Percentiles rank a stretch among this genome's conserved stretches.
Evolutionary conservation across 352 stramenopile species (phyloP).

Genomic region (Globisporangium acanthophoron): DNA sequence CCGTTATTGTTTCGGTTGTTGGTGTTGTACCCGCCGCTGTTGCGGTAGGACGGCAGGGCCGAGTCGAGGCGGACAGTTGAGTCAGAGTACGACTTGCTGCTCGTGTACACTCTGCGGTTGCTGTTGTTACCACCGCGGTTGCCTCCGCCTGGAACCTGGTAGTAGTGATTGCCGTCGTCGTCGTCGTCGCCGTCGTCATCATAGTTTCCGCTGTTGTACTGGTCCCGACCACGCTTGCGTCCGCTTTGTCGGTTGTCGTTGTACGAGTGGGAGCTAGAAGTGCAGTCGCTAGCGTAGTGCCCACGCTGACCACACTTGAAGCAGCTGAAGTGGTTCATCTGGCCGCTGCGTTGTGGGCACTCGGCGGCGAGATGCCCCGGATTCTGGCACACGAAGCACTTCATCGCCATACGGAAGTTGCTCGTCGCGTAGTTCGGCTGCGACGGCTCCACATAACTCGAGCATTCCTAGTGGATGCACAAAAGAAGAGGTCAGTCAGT

Average conservation of each 20-base stretch:
- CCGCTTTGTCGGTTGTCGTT: constrained; percentile 25
- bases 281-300: constrained; percentile 47
- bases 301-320: constrained; percentile 45
- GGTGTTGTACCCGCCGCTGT: constrained; percentile 3
- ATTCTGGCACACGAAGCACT: constrained; percentile 72
- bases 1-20: constrained; percentile 8
- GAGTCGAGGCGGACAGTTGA: constrained; percentile 11
- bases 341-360: constrained; percentile 46
- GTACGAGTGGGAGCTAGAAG: constrained; percentile 10
- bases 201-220: constrained; percentile 32
- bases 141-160: constrained; percentile 23
- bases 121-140: constrained; percentile 1
- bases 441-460: constrained; percentile 37
- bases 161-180: constrained; percentile 22
- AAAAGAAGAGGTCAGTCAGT: background rate
- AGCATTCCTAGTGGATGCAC: constrained; percentile 19
- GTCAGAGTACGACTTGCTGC: constrained; percentile 10
- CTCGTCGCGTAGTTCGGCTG: constrained; percentile 41
- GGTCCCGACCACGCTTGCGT: constrained; percentile 44
- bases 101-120: constrained; percentile 1
- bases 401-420: constrained; percentile 37
- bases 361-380: constrained; percentile 65
- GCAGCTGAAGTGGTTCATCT: constrained; percentile 38
- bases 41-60: constrained; percentile 13
- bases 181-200: constrained; percentile 32